A percentile compares a stretch with the other conserved stretches of the same genome.
These are phyloP conservation scores for Glaciozyma martinii DNA, from an alignment of 768 basidiomycete genomes.

Conservation along the genomic window DNA sequence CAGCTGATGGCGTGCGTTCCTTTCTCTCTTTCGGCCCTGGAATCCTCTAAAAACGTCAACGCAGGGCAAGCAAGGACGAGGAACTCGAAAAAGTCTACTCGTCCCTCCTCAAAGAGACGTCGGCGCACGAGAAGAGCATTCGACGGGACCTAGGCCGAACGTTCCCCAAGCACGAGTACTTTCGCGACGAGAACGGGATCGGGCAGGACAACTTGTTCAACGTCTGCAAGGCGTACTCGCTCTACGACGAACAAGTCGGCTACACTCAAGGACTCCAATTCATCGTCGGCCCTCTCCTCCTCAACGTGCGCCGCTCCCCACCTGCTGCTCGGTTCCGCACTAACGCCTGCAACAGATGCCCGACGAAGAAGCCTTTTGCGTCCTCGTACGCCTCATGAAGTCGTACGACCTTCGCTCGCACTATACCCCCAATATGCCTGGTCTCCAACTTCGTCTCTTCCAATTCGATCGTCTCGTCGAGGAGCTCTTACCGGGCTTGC, in stretches of 20 bases:
- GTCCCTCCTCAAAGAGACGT: constrained; percentile 66
- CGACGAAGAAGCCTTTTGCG: constrained; percentile 95
- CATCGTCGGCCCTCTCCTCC: constrained; percentile 80
- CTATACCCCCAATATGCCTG: constrained; percentile 99
- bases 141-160: constrained; percentile 78
- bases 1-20: constrained; percentile 64
- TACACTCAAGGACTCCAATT: constrained; percentile 98
- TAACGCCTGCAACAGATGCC: constrained; percentile 64
- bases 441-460: constrained; percentile 75
- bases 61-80: constrained; percentile 73
- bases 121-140: constrained; percentile 89
- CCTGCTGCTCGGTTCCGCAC: background rate
- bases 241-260: constrained; percentile 80
- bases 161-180: constrained; percentile 94
- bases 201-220: constrained; percentile 98
- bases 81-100: constrained; percentile 77
- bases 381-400: constrained; percentile 88
- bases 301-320: constrained; percentile 54
- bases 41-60: constrained; percentile 46
- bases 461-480: constrained; percentile 93
- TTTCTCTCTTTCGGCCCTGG: background rate
- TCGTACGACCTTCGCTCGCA: constrained; percentile 93
- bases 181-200: constrained; percentile 84
- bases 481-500: constrained; percentile 81
- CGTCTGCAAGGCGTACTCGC: constrained; percentile 91